Evolutionary conservation across 2,329 filamentous ascomycete species (phyloP), one percentile per base, ranked within the genome.

Genomic region (Fusarium incarnatum): DNA sequence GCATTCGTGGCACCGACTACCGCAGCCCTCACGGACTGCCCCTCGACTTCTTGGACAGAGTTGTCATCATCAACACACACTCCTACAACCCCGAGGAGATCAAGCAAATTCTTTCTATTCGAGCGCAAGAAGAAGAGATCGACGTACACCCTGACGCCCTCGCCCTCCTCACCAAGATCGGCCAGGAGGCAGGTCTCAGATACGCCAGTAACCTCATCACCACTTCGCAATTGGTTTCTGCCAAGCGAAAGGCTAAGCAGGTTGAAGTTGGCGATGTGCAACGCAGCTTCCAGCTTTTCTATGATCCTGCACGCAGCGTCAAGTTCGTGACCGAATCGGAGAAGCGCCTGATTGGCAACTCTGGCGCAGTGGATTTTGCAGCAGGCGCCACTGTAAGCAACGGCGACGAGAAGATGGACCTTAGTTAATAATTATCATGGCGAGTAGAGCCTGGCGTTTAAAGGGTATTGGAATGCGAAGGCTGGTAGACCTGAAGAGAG

Each of bases 191-290:
- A 3, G 95, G 95, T 25, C 86, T 99, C 53, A 88, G 96, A 73
- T 99, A 99, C 79, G 95, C 94, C n/a, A 97, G 94, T 83, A 98
- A 99, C 79, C 90, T 99, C 59, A 98, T 99, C 81, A 97, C 93
- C 23, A 98, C 96, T 3, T 96, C 94, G 8, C 92, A 97, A 80
- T 87, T 99, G 46, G 87, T 98, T 52, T 90, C 89, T 67, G 90
- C 92, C 76, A 98, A 98, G 87, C 89, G 94, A 71, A 92, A 90
- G 77, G 91, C 92, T 18, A 93, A 93, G 80, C 91, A 95, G 76
- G 93, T 99, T 49, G 89, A 87, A 60, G 87, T 97, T 61, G 89
- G 93, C 59, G 96, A 99, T 77, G 94, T 99, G 15, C 92, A 97
- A 84, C 89, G 95, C 73, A 97, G 94, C 82, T 99, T 95, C 85